phyloP scores from a whole-genome alignment of 2,329 filamentous ascomycete genomes.

The Colletotrichum brevisporum region DNA sequence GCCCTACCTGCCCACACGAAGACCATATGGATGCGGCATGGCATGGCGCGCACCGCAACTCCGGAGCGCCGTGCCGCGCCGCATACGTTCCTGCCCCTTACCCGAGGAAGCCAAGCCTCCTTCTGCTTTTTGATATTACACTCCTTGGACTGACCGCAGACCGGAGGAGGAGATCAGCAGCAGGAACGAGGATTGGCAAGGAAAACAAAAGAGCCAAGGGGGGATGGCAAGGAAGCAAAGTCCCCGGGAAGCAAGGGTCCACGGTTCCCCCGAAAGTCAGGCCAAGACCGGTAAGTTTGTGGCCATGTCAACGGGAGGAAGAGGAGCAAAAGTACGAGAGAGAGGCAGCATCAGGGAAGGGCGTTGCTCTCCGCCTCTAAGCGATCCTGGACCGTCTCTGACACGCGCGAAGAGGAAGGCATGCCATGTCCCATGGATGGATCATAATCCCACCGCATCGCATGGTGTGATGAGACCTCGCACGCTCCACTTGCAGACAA shows the following conservation, averaged over 20 bases:
- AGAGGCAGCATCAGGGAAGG: slow-evolving; percentile 2
- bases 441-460: slow-evolving; percentile 9
- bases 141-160: no score
- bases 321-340: neutral
- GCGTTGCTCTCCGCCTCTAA: neutral
- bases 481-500: slow-evolving; percentile 13
- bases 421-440: slow-evolving; percentile 5
- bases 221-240: neutral
- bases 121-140: neutral
- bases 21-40: slow-evolving; percentile 9
- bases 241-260: neutral
- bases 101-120: neutral
- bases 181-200: slow-evolving; percentile 18
- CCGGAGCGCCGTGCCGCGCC: slow-evolving; percentile 12
- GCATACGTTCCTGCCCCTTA: neutral
- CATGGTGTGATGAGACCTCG: slow-evolving; percentile 1
- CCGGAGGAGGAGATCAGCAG: slow-evolving; percentile 1
- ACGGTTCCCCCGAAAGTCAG: neutral
- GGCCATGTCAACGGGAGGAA: neutral
- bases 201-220: neutral
- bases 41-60: slow-evolving; percentile 19
- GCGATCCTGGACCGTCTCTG: neutral
- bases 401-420: neutral
- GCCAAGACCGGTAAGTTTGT: slow-evolving; percentile 2
- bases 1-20: neutral